Evolutionary conservation across 1,139 yeast genomes (phyloP), one percentile per base, ranked within the genome.

Genomic region (Debaryomyces singareniensis): DNA sequence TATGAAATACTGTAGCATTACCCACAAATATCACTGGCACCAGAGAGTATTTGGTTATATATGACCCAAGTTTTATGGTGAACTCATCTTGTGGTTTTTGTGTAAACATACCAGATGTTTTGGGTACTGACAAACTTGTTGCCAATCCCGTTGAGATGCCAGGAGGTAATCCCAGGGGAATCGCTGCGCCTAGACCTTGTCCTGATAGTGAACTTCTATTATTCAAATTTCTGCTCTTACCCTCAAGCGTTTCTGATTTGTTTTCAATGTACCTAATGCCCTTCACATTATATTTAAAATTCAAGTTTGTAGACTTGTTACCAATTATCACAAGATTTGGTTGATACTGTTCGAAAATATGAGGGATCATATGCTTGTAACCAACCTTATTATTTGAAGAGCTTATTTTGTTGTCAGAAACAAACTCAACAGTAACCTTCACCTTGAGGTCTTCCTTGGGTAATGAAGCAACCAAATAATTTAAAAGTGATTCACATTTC

Each of bases 361-460:
- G 60, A 20, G 52, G 39, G 28, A 67, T 41, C 61, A 63, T 60
- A 29, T 47, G 53, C 40, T 64, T 66, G 29, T 53, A 49, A 20
- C 68, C 65, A 3, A 35, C 34, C 20, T 37, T 31, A 5, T 28
- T 23, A 23, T 43, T 42, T 3, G 35, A 32, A 7, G 34, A 12
- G 33, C n/a, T n/a, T 4, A 13, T 5, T 15, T 18, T 26, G 2
- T 26, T 20, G 5, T 21, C 25, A 5, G 29, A 15, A 11, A 75
- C 68, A 36, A 76, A 60, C 40, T 76, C 83, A 10, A 77, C 69
- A 0, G 80, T 73, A 5, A 77, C 52, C 36, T 70, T 69, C 25
- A 75, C 47, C 26, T 54, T 56, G 33, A 68, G 53, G 25, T 57
- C 48, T 13, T 38, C 29, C 34, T 29, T 29, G 26, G 49, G 42